Percentiles rank a stretch among this genome's conserved stretches.
These are phyloP conservation scores for Kuraishia ogatae DNA, from an alignment of 805 yeast species.

Conservation along the genomic window DNA sequence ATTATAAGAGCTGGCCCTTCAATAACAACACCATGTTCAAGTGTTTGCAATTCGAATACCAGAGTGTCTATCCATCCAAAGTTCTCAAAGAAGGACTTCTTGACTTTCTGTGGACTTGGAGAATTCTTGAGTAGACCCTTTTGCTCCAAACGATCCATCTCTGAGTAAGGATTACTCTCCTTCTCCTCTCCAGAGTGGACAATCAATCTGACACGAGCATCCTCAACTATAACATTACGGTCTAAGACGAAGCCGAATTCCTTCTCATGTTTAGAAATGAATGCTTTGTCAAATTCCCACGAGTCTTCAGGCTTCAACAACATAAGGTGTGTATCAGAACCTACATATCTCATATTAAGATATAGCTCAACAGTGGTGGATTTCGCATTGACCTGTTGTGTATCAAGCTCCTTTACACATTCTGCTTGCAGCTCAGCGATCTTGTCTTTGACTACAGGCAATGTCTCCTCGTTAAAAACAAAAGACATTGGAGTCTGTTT, in stretches of 20 bases:
- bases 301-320: conserved; percentile 26
- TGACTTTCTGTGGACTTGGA: not conserved
- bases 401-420: conserved; percentile 16
- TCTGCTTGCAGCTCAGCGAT: conserved; percentile 9
- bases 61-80: conserved; percentile 13
- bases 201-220: conserved; percentile 55
- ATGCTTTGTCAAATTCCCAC: conserved; percentile 12
- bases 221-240: conserved; percentile 18
- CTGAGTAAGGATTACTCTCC: not conserved
- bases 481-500: not conserved
- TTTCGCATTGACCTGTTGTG: conserved; percentile 17
- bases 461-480: not conserved
- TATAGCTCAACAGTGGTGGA: conserved; percentile 44
- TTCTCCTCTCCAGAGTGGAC: conserved; percentile 31
- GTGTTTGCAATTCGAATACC: conserved; percentile 12
- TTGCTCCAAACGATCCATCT: not conserved
- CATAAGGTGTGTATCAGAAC: conserved; percentile 86
- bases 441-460: conserved; percentile 7
- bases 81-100: conserved; percentile 12
- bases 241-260: conserved; percentile 22
- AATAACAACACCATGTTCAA: conserved; percentile 13
- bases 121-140: not conserved
- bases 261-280: conserved; percentile 20
- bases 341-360: conserved; percentile 73
- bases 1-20: conserved; percentile 24